Percentiles rank a stretch among this genome's conserved stretches.
Evolutionary conservation across 2,329 filamentous ascomycete species (phyloP).

Genomic region (Ceratocystis ficicola): DNA sequence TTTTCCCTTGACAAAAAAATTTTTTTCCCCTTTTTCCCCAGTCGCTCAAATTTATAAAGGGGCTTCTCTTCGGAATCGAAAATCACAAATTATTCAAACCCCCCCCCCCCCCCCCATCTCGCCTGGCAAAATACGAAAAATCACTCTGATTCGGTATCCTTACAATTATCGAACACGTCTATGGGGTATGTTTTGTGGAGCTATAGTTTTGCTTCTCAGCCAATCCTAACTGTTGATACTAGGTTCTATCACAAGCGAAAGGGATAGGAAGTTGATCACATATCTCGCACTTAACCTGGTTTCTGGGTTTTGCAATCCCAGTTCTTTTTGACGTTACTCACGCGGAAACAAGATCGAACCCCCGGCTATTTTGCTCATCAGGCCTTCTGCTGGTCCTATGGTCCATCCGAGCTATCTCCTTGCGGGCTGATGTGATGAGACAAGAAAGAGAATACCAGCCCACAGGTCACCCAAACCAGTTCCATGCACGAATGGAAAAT

Average conservation of each 20-base stretch:
- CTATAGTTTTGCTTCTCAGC: neutral
- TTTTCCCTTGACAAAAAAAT: too few relatives aligned
- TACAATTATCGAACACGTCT: neutral
- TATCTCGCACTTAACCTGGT: constrained; percentile 4
- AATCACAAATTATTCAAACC: neutral
- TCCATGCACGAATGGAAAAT: neutral
- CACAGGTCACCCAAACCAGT: neutral
- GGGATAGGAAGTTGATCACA: neutral
- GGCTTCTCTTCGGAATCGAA: too few relatives aligned
- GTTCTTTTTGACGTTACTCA: neutral
- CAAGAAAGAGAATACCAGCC: neutral
- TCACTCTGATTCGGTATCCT: neutral
- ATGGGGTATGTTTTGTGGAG: constrained; percentile 7
- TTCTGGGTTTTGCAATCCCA: constrained; percentile 2
- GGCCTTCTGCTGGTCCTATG: neutral
- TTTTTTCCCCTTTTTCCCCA: too few relatives aligned
- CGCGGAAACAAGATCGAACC: neutral
- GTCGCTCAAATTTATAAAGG: too few relatives aligned
- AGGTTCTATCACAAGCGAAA: constrained; percentile 7
- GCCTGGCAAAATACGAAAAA: neutral
- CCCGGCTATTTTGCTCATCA: constrained; percentile 1
- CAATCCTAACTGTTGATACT: constrained; percentile 4
- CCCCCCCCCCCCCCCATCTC: neutral
- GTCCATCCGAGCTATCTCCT: neutral
- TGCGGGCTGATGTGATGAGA: neutral